A percentile compares a stretch with the other conserved stretches of the same genome.
Evolutionary conservation across 371 early-diverging fungal genomes (phyloP).

Genomic region (Rhizopus delemar): DNA sequence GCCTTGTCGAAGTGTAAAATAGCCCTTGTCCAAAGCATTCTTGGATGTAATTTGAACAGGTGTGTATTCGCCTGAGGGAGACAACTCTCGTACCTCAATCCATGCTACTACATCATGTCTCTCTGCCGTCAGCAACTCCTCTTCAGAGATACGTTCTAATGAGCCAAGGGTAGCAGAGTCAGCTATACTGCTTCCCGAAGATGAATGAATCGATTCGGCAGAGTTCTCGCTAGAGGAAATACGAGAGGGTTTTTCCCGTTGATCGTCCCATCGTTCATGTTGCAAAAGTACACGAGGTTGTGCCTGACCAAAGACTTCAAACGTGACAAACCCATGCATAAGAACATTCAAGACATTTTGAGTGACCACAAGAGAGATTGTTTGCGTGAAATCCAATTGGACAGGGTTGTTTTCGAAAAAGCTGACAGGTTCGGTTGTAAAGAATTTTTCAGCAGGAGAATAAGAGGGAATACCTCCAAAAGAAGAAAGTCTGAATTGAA

Average conservation of each 20-base stretch:
- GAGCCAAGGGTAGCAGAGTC: slow-evolving; percentile 19
- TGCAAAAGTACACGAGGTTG: slow-evolving; percentile 53
- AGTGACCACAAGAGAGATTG: slow-evolving; percentile 55
- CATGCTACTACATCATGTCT: slow-evolving; percentile 72
- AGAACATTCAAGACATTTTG: slow-evolving; percentile 47
- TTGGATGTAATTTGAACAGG: slow-evolving; percentile 67
- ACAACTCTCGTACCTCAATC: slow-evolving; percentile 70
- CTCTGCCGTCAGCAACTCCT: slow-evolving; percentile 66
- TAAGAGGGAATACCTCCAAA: slow-evolving; percentile 54
- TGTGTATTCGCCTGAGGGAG: slow-evolving; percentile 71
- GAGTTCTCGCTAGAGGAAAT: slow-evolving; percentile 10
- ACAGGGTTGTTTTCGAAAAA: slow-evolving; percentile 58
- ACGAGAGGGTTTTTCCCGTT: slow-evolving; percentile 40
- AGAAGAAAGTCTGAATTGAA: slow-evolving; percentile 72
- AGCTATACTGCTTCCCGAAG: slow-evolving; percentile 15
- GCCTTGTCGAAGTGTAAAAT: slow-evolving; percentile 81
- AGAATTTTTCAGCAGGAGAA: slow-evolving; percentile 60
- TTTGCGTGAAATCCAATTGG: slow-evolving; percentile 65
- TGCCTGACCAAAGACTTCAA: slow-evolving; percentile 70
- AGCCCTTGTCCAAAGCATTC: slow-evolving; percentile 58
- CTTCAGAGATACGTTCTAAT: slow-evolving; percentile 62
- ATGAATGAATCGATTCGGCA: slow-evolving; percentile 27
- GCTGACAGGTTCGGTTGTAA: slow-evolving; percentile 64
- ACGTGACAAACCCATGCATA: slow-evolving; percentile 41
- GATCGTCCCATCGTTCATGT: slow-evolving; percentile 66